Conservation (phyloP, 73 alveolate genomes). For the Symbiodinium pilosum region DNA sequence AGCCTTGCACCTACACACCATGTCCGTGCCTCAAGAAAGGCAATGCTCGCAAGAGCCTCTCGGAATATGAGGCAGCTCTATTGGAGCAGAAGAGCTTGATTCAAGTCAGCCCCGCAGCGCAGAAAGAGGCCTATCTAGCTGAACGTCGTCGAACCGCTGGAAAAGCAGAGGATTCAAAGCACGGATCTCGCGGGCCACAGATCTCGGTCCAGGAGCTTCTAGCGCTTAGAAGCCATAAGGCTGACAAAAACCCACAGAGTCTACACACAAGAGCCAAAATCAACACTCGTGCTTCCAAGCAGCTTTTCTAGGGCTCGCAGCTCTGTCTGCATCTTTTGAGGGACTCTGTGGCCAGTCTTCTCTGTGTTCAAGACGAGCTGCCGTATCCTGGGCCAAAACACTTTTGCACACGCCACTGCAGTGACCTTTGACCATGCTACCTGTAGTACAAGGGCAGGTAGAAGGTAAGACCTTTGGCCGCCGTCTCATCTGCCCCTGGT, state of each 20-base stretch:
- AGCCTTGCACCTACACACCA: too few relatives aligned
- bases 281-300: neutral
- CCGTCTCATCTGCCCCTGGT: conserved; percentile 64
- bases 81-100: neutral
- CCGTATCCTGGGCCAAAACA: conserved; percentile 30
- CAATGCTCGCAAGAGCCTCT: conserved; percentile 80
- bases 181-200: conserved; percentile 83
- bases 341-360: conserved; percentile 89
- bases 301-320: conserved; percentile 48
- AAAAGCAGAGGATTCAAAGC: conserved; percentile 64
- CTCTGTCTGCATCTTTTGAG: conserved; percentile 88
- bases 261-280: too few relatives aligned
- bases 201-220: conserved; percentile 20
- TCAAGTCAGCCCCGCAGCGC: too few relatives aligned
- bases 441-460: conserved; percentile 75
- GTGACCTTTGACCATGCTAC: neutral
- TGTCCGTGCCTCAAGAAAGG: conserved; percentile 45
- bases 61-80: neutral
- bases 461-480: conserved; percentile 68
- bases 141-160: conserved; percentile 88
- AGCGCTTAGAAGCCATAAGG: neutral
- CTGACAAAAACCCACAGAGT: too few relatives aligned
- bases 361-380: conserved; percentile 70
- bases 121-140: conserved; percentile 34
- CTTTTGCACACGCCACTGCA: too few relatives aligned